Base-by-base conservation (phyloP, 139 green algal genomes). In the Chlamydomonas sphaeroides region DNA sequence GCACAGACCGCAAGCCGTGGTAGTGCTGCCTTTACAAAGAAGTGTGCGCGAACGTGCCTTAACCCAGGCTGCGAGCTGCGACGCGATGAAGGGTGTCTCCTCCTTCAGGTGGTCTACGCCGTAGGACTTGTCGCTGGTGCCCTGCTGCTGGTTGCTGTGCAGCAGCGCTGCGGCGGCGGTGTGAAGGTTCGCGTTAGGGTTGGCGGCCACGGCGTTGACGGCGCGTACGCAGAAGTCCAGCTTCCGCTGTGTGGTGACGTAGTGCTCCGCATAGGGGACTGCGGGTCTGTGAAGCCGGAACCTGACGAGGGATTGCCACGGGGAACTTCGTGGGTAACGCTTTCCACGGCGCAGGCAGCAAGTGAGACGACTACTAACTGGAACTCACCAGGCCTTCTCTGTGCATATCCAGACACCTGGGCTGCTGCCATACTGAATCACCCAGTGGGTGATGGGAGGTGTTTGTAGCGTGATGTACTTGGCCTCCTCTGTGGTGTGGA, bases 331-430 rank as follows among this genome's bases (percentile, higher is more conserved):
- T n/a, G n/a, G n/a, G n/a, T n/a, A n/a, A n/a, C n/a, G n/a, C n/a
- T n/a, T n/a, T n/a, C n/a, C n/a, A n/a, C n/a, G n/a, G n/a, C n/a
- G n/a, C n/a, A n/a, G n/a, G n/a, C n/a, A n/a, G n/a, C n/a, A n/a
- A n/a, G n/a, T n/a, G n/a, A n/a, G n/a, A n/a, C n/a, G n/a, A n/a
- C n/a, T n/a, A n/a, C n/a, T n/a, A n/a, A n/a, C n/a, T n/a, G n/a
- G 20, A 7, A n/a, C 76, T 38, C 28, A 84, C 77, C 77, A 84
- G 2, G 77, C 65, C 26, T 75, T 74, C 35, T 74, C 77, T 14
- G 77, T 84, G 65, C 65, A 68, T 5, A 84, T 57, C 65, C 65
- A 84, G 0, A 84, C 77, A 8, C 48, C 65, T 0, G 77, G 65
- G 23, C 8, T 67, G 33, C n/a, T 23, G 28, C 77, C 77, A 67